Percentiles rank a stretch among this genome's conserved stretches.
Evolutionary conservation across 2,329 filamentous ascomycete genomes (phyloP).

Genomic region (Diplodia intermedia): DNA sequence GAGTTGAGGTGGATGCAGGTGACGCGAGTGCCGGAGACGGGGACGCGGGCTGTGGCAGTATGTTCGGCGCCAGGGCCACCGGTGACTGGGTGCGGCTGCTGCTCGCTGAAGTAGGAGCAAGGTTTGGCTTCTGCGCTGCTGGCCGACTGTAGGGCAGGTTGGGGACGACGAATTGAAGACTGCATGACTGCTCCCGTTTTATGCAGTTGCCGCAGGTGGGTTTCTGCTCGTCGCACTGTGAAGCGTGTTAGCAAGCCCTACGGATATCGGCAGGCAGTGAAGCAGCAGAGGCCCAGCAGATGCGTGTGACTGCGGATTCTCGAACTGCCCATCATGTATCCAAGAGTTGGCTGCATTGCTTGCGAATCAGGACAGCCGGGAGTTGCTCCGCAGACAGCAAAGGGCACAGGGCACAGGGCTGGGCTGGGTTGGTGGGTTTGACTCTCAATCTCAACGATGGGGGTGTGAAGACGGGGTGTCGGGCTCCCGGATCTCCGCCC

Average conservation of each 20-base stretch:
- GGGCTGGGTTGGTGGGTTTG: not conserved
- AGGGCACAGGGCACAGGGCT: not conserved
- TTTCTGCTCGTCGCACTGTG: constrained; percentile 43
- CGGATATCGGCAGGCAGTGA: not conserved
- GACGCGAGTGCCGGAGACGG: constrained; percentile 34
- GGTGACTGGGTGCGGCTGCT: constrained; percentile 20
- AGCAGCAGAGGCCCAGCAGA: too few species aligned
- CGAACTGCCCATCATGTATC: too few species aligned
- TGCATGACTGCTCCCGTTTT: constrained; percentile 41
- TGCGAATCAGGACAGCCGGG: too few species aligned
- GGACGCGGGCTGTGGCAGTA: not conserved
- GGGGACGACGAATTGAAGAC: constrained; percentile 39
- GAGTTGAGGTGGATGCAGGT: not conserved
- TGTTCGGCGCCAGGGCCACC: constrained; percentile 9
- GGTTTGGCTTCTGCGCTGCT: not conserved
- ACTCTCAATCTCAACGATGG: not conserved
- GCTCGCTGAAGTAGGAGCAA: not conserved
- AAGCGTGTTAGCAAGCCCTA: not conserved
- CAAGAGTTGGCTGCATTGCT: too few species aligned
- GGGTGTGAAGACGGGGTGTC: too few species aligned
- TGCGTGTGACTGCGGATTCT: too few species aligned
- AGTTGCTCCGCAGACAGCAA: not conserved
- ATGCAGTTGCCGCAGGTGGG: constrained; percentile 43
- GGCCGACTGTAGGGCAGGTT: constrained; percentile 23
- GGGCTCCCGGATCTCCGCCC: not conserved